Base-by-base conservation (phyloP, 2,329 filamentous ascomycete genomes). In the Exophiala spinifera region DNA sequence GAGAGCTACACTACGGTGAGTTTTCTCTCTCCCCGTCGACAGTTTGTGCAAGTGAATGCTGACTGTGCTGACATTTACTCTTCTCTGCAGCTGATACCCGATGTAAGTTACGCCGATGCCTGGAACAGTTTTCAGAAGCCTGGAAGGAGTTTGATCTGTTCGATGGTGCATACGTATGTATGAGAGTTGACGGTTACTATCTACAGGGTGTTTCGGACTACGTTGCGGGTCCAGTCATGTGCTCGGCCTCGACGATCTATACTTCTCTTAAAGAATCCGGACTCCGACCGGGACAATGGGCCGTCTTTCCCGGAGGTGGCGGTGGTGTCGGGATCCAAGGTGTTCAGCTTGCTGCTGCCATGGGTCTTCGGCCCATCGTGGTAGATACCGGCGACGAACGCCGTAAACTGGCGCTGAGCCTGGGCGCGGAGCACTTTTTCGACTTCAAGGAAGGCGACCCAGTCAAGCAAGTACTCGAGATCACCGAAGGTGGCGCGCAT, bases 171-270 rank as follows among this genome's bases (percentile, higher is more conserved):
- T 7, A 10, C 11, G 28, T 5, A 31, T 10, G 28, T 10, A 31
- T 11, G 28, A 31, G 28, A 31, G 28, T 31, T 31, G 28, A 31
- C 28, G 10, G 11, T n/a, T 10, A 31, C 11, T 11, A 11, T 31
- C 28, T 52, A n/a, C n/a, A 83, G 31, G 79, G 76, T 0, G 75
- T 84, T 0, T 66, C 70, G 0, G 80, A 82, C 56, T 75, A 78
- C 56, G 61, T 80, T n/a, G 81, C 81, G 2, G 82, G 76, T 0
- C 82, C 81, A 0, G 76, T 84, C 54, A 83, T 84, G 79, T 85
- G 82, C 68, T 76, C 72, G 40, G 79, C 78, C 0, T 77, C 75
- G 5, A 84, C 82, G 1, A 79, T 83, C 56, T 81, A 84, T 65
- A 75, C 78, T 2, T 78, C 80, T 1, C 69, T 85, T 46, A 72